These are phyloP conservation scores for Saturnispora dispora DNA, from an alignment of 805 yeast species.

Conservation along the genomic window DNA sequence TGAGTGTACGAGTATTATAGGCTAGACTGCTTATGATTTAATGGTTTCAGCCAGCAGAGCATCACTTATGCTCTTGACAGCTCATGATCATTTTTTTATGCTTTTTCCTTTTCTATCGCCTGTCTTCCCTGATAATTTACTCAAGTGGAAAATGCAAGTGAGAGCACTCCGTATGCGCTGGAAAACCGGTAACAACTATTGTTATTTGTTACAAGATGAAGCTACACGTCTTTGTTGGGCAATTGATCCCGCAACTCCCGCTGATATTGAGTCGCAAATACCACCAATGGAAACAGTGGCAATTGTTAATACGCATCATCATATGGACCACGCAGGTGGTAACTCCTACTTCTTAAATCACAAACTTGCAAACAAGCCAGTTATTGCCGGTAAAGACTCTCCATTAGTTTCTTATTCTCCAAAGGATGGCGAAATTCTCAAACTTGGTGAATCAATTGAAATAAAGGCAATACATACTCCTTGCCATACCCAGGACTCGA, in stretches of 20 bases:
- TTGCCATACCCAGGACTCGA: conserved; percentile 95
- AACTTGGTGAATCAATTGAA: conserved; percentile 54
- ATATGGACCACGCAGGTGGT: conserved; percentile 91
- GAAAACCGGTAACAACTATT: conserved; percentile 81
- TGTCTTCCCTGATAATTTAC: background rate
- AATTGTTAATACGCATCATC: conserved; percentile 94
- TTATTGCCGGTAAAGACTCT: conserved; percentile 80
- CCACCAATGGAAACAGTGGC: conserved; percentile 42
- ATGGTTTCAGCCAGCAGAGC: background rate
- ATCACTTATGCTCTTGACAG: too few relatives aligned
- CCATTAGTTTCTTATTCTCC: conserved; percentile 69
- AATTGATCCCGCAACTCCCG: conserved; percentile 88
- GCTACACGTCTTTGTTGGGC: conserved; percentile 63
- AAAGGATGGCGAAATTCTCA: conserved; percentile 47
- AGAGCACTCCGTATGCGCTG: conserved; percentile 85
- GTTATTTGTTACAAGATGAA: conserved; percentile 68
- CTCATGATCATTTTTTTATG: background rate
- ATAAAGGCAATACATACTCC: conserved; percentile 89
- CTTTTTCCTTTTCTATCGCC: background rate
- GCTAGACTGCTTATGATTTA: too few relatives aligned
- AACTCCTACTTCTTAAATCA: conserved; percentile 35
- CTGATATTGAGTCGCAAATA: conserved; percentile 45
- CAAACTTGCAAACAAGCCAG: conserved; percentile 40
- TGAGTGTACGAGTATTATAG: too few relatives aligned
- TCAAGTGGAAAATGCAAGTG: conserved; percentile 57